Evolutionary conservation across 179 eudicot genomes (phyloP), one percentile per base, ranked within the genome.

Genomic region (Nepenthes alata): DNA sequence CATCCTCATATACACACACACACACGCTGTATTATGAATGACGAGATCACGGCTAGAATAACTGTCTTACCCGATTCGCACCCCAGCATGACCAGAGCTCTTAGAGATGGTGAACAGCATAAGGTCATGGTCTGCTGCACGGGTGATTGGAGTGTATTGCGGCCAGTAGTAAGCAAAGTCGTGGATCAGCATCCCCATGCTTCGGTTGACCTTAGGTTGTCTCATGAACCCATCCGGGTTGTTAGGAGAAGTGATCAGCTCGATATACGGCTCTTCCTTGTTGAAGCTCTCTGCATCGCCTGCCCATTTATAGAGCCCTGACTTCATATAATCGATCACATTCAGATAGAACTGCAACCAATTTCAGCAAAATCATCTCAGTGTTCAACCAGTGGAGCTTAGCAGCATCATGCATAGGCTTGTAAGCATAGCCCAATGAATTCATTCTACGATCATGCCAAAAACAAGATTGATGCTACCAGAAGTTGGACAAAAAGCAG

Each of bases 91-190:
- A 55, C 97, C 97, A 2, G 95, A 87, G 83, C 81, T 72, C 71
- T 89, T 89, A 35, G 97, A 89, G 67, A 87, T 78, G 0, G 95
- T 89, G 65, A 89, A 89, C 4, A 90, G 75, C 97, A 90, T 90
- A 49, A 90, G 67, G 14, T 87, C 93, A 25, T 90, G 77, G 56
- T 90, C 84, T 16, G 89, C 89, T 2, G 83, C 69, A 57, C 76
- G 61, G 59, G 83, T 75, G 53, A 93, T 93, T 0, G 96, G 85
- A 60, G 87, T 89, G 65, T 86, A 93, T 48, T 93, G 98, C 2
- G 96, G 98, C 98, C 98, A 91, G 67, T 88, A 88, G 64, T 91
- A 91, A 38, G 95, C 98, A 56, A 84, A 76, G 72, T 89, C 98
- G 60, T 89, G 93, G 61, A 93, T 50, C 49, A 86, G 57, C 65